A percentile compares a stretch with the other conserved stretches of the same genome.
These are phyloP conservation scores for Arabidopsis arenosa DNA, from an alignment of 345 rosid genomes.

Conservation along the genomic window DNA sequence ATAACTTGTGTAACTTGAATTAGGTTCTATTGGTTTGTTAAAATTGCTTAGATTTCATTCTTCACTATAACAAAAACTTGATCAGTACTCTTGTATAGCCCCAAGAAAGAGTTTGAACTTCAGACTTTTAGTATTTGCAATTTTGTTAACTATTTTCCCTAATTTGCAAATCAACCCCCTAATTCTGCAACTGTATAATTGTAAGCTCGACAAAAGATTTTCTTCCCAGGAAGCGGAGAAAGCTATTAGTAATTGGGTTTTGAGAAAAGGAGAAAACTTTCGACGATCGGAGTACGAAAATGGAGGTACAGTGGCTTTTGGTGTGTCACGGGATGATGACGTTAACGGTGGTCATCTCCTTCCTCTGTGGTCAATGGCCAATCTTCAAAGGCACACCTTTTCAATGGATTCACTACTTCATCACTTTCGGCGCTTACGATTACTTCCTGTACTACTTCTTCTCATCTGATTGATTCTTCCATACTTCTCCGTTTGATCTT, in stretches of 20 bases:
- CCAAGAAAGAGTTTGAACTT: too few species aligned
- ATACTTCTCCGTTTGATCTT: neutral
- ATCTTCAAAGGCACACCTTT: constrained; percentile 83
- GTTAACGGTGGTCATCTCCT: constrained; percentile 63
- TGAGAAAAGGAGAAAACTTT: neutral
- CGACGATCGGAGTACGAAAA: constrained; percentile 34
- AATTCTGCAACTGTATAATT: neutral
- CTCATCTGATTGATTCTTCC: neutral
- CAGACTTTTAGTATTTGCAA: too few species aligned
- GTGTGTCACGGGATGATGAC: constrained; percentile 71
- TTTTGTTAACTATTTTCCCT: neutral
- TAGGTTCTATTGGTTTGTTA: too few species aligned
- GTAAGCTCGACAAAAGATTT: too few species aligned
- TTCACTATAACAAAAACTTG: too few species aligned
- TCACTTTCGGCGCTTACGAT: constrained; percentile 89
- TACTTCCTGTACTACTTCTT: constrained; percentile 61
- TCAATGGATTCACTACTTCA: constrained; percentile 65
- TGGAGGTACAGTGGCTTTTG: constrained; percentile 79
- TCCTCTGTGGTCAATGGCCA: constrained; percentile 97
- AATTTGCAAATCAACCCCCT: neutral
- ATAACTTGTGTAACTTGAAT: too few species aligned
- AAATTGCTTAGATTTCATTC: too few species aligned
- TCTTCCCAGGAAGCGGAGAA: neutral
- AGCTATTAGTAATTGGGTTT: neutral
- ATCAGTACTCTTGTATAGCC: too few species aligned